Conservation (phyloP, 192 early-diverging fungal genomes). For the Gamsiella multidivaricata region DNA sequence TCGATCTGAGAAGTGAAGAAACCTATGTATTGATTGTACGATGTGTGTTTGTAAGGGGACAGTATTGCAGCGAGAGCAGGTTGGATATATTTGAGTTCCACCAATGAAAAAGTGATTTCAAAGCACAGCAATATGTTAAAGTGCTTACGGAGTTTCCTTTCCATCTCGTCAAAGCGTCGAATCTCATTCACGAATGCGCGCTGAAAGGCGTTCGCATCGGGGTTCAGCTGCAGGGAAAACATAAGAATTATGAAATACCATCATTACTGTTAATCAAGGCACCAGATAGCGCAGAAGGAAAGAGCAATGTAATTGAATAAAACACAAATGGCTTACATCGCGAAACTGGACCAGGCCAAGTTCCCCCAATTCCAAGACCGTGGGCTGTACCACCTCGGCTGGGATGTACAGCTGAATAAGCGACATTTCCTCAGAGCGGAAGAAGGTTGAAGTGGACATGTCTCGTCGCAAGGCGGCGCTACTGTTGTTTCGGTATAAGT, state of each 20-base stretch:
- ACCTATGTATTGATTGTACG: conserved; percentile 66
- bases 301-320: no score
- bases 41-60: no score
- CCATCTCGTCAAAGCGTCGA: conserved; percentile 96
- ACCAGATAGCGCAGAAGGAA: neutral
- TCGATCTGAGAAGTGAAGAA: conserved; percentile 88
- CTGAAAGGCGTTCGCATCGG: conserved; percentile 96
- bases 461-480: neutral
- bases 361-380: conserved; percentile 95
- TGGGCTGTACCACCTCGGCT: conserved; percentile 91
- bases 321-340: conserved; percentile 82
- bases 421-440: conserved; percentile 97
- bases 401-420: conserved; percentile 98
- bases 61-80: no score
- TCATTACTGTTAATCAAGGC: neutral
- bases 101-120: conserved; percentile 37
- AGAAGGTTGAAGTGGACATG: conserved; percentile 73
- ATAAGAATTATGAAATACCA: no score
- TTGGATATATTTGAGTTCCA: conserved; percentile 81
- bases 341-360: conserved; percentile 94
- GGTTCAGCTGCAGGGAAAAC: conserved; percentile 77
- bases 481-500: conserved; percentile 15
- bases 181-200: conserved; percentile 96
- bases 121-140: no score
- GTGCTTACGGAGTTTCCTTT: conserved; percentile 89